These are phyloP conservation scores for Amylostereum chailletii DNA, from an alignment of 1,284 basidiomycete species.

Conservation along the genomic window DNA sequence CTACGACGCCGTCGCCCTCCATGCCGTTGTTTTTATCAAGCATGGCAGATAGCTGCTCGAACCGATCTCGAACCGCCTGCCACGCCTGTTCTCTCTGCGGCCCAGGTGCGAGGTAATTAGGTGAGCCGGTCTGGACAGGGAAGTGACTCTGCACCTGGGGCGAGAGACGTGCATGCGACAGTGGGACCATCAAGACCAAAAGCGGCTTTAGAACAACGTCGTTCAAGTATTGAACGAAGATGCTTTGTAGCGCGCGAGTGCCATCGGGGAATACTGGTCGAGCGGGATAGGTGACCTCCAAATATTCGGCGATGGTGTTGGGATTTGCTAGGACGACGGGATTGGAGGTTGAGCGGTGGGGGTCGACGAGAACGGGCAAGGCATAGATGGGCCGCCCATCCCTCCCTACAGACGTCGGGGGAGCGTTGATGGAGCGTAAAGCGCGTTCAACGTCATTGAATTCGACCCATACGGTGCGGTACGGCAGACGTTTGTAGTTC, in stretches of 20 bases:
- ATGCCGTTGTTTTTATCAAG: conserved; percentile 52
- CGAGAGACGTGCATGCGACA: conserved; percentile 53
- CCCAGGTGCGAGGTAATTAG: conserved; percentile 24
- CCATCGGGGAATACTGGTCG: conserved; percentile 63
- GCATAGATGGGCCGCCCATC: conserved; percentile 58
- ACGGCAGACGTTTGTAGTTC: conserved; percentile 62
- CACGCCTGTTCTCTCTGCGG: conserved; percentile 54
- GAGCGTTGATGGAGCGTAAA: conserved; percentile 47
- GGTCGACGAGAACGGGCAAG: conserved; percentile 54
- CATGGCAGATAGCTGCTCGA: conserved; percentile 51
- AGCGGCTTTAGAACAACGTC: conserved; percentile 59
- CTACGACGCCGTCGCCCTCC: conserved; percentile 52
- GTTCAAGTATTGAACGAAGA: conserved; percentile 64
- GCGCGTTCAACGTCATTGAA: conserved; percentile 58
- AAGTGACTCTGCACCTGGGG: conserved; percentile 47
- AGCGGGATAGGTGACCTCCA: conserved; percentile 59
- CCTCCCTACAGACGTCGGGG: conserved; percentile 38
- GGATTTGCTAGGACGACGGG: conserved; percentile 46
- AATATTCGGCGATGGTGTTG: conserved; percentile 59
- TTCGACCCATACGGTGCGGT: conserved; percentile 62
- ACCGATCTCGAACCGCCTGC: conserved; percentile 53
- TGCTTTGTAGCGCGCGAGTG: conserved; percentile 51
- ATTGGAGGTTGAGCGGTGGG: conserved; percentile 22
- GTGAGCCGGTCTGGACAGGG: conserved; percentile 16
- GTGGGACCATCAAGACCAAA: conserved; percentile 59